phyloP scores from a whole-genome alignment of 1,284 basidiomycete genomes.

The Omphalotus olearius region DNA sequence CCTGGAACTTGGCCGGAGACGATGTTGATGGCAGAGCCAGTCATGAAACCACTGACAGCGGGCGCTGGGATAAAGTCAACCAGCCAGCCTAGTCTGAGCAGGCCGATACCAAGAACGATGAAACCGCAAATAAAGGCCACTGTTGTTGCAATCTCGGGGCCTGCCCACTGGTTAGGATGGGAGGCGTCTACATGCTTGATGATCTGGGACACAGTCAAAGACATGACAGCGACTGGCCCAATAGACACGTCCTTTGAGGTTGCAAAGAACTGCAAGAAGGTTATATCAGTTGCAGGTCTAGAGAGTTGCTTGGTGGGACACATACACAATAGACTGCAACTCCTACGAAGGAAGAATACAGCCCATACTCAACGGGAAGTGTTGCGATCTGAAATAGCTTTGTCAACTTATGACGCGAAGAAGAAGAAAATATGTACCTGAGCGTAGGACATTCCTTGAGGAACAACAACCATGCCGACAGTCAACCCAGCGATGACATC shows the following conservation, averaged over 20 bases:
- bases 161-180: slow-evolving; percentile 53
- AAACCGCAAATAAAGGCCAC: slow-evolving; percentile 90
- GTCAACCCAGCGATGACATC: slow-evolving; percentile 89
- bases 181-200: slow-evolving; percentile 59
- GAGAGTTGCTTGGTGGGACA: slow-evolving; percentile 12
- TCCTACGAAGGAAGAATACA: slow-evolving; percentile 95
- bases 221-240: slow-evolving; percentile 97
- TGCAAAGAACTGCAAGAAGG: slow-evolving; percentile 66
- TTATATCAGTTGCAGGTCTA: slow-evolving; percentile 10
- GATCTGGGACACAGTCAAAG: slow-evolving; percentile 83
- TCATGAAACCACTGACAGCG: slow-evolving; percentile 93
- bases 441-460: slow-evolving; percentile 85
- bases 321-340: slow-evolving; percentile 77
- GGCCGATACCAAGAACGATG: slow-evolving; percentile 88
- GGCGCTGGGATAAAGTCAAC: slow-evolving; percentile 93
- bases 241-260: slow-evolving; percentile 96
- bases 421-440: slow-evolving; percentile 34
- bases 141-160: slow-evolving; percentile 79
- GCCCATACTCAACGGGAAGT: slow-evolving; percentile 83
- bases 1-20: slow-evolving; percentile 82
- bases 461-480: slow-evolving; percentile 88
- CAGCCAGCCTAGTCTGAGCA: slow-evolving; percentile 92
- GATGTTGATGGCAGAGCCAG: slow-evolving; percentile 88
- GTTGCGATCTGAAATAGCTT: slow-evolving; percentile 66
- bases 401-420: background rate